Evolutionary conservation across 768 basidiomycete genomes (phyloP).

Genomic region (Bullera alba): DNA sequence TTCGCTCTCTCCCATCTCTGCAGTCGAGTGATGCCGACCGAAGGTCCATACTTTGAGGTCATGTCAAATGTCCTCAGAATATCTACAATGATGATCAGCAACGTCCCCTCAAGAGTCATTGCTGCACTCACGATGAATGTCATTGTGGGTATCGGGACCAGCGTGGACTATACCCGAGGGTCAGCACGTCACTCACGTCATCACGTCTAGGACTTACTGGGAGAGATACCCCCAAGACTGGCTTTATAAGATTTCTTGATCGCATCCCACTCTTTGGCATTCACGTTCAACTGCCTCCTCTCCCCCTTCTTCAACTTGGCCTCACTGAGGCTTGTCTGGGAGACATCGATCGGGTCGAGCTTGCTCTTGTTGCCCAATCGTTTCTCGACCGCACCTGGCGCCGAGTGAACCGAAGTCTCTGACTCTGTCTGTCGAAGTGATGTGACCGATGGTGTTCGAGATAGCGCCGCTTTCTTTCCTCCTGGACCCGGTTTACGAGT

Average conservation of each 20-base stretch:
- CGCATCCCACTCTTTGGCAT: slow-evolving; percentile 54
- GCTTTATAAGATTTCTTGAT: slow-evolving; percentile 51
- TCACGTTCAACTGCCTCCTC: slow-evolving; percentile 46
- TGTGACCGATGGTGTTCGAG: not conserved
- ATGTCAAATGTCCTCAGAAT: slow-evolving; percentile 45
- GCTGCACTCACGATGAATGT: slow-evolving; percentile 34
- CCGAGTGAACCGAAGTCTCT: not conserved
- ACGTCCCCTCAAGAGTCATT: slow-evolving; percentile 61
- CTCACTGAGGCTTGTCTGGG: slow-evolving; percentile 3
- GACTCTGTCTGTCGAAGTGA: not conserved
- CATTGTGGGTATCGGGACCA: slow-evolving; percentile 37
- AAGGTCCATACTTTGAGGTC: slow-evolving; percentile 41
- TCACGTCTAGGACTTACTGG: slow-evolving; percentile 55
- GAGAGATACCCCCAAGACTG: slow-evolving; percentile 55
- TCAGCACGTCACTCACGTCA: not conserved
- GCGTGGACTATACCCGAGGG: slow-evolving; percentile 28
- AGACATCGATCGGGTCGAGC: not conserved
- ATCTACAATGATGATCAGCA: slow-evolving; percentile 7
- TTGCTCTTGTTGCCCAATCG: not conserved
- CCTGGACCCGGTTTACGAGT: not conserved
- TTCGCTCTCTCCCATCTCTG: slow-evolving; percentile 83
- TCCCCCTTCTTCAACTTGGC: slow-evolving; percentile 1
- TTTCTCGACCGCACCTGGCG: not conserved
- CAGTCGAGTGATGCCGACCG: slow-evolving; percentile 55
- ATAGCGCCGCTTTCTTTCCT: not conserved